Evolutionary conservation across 768 basidiomycete species (phyloP).

Genomic region (Boletellus ananas): DNA sequence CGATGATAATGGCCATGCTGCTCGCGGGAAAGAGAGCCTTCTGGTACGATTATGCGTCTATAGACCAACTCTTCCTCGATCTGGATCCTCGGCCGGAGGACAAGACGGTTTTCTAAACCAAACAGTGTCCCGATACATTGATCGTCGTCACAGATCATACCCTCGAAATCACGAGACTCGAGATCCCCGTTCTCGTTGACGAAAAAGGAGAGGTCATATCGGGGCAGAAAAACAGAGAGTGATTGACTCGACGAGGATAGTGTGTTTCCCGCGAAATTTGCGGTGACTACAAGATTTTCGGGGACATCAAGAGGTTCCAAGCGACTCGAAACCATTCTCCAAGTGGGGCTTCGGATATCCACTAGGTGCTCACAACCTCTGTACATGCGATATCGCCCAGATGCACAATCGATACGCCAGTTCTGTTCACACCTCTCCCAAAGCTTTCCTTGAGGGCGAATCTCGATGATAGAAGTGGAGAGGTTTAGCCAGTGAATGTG

Average conservation of each 20-base stretch:
- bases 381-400: background rate
- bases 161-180: background rate
- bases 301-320: background rate
- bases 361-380: constrained; percentile 5
- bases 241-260: background rate
- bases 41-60: background rate
- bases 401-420: constrained; percentile 3
- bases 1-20: too few species aligned
- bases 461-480: too few species aligned
- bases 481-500: too few species aligned
- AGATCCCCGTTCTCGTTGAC: background rate
- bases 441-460: too few species aligned
- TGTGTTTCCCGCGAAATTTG: too few species aligned
- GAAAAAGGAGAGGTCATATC: background rate
- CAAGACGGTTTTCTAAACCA: background rate
- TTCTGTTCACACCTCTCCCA: too few species aligned
- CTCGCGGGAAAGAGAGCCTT: too few species aligned
- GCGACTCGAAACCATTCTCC: constrained; percentile 13
- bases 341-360: constrained; percentile 19
- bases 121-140: background rate
- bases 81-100: background rate
- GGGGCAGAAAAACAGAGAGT: background rate
- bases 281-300: constrained; percentile 11
- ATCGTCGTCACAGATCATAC: background rate
- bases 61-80: background rate